A percentile compares a stretch with the other conserved stretches of the same genome.
phyloP scores from a whole-genome alignment of 805 yeast species.

The Grigorovia jiainica region DNA sequence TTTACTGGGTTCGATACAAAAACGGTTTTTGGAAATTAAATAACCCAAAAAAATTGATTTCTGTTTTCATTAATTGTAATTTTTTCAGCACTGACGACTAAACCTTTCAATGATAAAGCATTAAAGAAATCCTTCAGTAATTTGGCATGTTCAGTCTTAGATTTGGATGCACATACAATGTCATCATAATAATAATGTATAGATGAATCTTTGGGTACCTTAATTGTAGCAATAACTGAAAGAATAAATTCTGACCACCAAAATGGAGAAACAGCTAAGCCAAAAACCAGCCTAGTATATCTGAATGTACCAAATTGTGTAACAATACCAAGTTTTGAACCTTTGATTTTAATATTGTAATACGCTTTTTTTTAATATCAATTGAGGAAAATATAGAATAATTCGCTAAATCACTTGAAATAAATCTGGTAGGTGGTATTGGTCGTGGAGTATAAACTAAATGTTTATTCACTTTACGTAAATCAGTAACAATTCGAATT shows the following conservation, averaged over 20 bases:
- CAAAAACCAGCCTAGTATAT: slow-evolving; percentile 2
- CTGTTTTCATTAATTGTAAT: background rate
- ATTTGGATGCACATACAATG: slow-evolving; percentile 2
- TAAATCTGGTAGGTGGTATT: slow-evolving; percentile 3
- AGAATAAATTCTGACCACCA: slow-evolving; percentile 4
- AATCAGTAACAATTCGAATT: slow-evolving; percentile 3
- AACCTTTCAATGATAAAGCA: background rate
- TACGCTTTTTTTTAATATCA: slow-evolving; percentile 3
- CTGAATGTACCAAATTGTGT: slow-evolving; percentile 2
- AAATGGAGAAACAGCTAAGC: background rate
- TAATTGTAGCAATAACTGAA: background rate
- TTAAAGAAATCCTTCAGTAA: background rate
- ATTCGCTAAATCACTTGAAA: slow-evolving; percentile 1
- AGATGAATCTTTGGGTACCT: background rate
- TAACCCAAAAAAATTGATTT: slow-evolving; percentile 1
- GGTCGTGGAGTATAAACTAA: slow-evolving; percentile 5
- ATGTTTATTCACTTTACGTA: slow-evolving; percentile 3
- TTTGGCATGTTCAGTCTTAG: background rate
- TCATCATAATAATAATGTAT: slow-evolving; percentile 3
- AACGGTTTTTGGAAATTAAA: background rate
- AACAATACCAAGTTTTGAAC: slow-evolving; percentile 1
- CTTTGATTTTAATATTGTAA: slow-evolving; percentile 1
- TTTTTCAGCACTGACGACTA: slow-evolving; percentile 3
- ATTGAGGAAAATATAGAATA: slow-evolving; percentile 5
- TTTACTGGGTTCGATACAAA: background rate